These are phyloP conservation scores for Meyerozyma sp. DNA, from an alignment of 1,139 yeast species.

Conservation along the genomic window DNA sequence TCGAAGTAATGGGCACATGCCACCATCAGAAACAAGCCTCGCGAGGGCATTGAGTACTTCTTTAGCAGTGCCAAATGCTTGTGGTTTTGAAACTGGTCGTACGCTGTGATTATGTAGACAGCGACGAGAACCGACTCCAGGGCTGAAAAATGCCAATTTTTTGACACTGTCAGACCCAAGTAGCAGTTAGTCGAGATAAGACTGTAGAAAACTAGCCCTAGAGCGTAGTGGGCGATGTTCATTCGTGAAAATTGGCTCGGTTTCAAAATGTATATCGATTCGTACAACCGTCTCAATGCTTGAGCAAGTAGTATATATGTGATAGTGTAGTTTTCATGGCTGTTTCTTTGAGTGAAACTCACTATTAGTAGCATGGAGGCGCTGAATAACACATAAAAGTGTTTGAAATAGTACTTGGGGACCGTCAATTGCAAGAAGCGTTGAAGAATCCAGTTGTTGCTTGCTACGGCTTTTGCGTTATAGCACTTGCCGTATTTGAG, in stretches of 20 bases:
- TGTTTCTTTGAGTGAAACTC: background rate
- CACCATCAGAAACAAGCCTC: slow-evolving; percentile 44
- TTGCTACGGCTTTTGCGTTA: background rate
- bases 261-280: slow-evolving; percentile 49
- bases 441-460: background rate
- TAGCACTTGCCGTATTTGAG: slow-evolving; percentile 20
- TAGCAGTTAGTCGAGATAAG: slow-evolving; percentile 19
- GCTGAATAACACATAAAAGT: slow-evolving; percentile 38
- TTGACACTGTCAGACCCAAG: slow-evolving; percentile 8
- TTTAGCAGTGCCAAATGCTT: slow-evolving; percentile 49
- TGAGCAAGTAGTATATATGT: slow-evolving; percentile 38
- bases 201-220: slow-evolving; percentile 65
- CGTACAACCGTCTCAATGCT: slow-evolving; percentile 58
- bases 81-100: slow-evolving; percentile 59
- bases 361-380: slow-evolving; percentile 5
- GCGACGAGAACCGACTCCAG: slow-evolving; percentile 5
- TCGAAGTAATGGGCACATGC: slow-evolving; percentile 81
- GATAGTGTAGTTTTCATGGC: slow-evolving; percentile 8
- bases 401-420: slow-evolving; percentile 45
- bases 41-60: slow-evolving; percentile 64
- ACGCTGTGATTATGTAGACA: slow-evolving; percentile 39
- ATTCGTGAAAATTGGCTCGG: slow-evolving; percentile 51
- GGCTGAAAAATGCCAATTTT: background rate
- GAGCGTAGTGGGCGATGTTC: slow-evolving; percentile 71
- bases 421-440: slow-evolving; percentile 23